Base-by-base conservation (phyloP, 73 alveolate species). In the Durusdinium trenchii region DNA sequence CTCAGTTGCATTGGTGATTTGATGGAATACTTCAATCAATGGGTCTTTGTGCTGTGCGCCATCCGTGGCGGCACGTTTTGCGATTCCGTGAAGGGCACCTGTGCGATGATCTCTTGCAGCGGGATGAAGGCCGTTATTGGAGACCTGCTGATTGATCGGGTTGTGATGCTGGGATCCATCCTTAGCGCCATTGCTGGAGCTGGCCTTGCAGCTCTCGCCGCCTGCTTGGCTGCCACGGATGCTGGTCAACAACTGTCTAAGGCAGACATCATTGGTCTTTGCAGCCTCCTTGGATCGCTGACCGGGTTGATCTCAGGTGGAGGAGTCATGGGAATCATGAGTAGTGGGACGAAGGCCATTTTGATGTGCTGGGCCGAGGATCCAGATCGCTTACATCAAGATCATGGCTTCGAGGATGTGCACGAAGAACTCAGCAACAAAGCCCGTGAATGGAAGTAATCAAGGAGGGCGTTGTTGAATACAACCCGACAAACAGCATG, bases 311-410 rank as follows among this genome's bases (percentile, higher is more conserved):
- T 82, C 92, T 82, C 92, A 0, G 73, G 92, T 48, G 50, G 50
- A 47, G 92, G 92, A 48, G 92, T 82, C 28, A 82, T 82, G 92
- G 73, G 35, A 26, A 52, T 82, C 92, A 48, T 82, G 92, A 48
- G 92, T 71, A 82, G 92, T 2, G 92, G 92, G 73, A 82, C 92
- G 51, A 82, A 82, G 73, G 92, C 92, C 67, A 82, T 82, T 48
- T 50, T 82, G 92, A 82, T 82, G 92, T 82, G 92, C 42, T 82
- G 92, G 92, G 92, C 92, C 20, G 92, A 82, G 92, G 92, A 82
- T 82, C 92, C 92, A 82, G 92, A 82, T 82, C 92, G 92, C 48
- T 36, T 82, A 50, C 73, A 82, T 48, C 84, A 71, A 38, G 50
- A 82, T 9, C 92, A 52, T 82, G 92, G 92, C 92, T 82, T 82